Evolutionary conservation across 257 asterid species (phyloP).

Genomic region (Primulina tabacum): DNA sequence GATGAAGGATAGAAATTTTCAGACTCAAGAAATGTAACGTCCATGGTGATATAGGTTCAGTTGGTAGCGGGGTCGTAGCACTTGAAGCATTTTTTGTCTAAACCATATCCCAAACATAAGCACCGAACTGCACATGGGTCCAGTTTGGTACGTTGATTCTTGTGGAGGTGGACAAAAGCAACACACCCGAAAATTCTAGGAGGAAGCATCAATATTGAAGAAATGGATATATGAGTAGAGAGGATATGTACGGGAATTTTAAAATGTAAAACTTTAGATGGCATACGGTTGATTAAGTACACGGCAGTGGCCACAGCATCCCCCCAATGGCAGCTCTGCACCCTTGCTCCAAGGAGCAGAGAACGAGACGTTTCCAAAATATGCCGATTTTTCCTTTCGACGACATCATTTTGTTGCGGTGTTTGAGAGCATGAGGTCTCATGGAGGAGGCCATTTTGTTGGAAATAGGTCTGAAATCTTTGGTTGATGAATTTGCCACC

Average conservation of each 20-base stretch:
- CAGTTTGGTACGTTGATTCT: neutral
- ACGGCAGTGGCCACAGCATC: conserved; percentile 8
- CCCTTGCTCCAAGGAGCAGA: neutral
- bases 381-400: neutral
- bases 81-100: neutral
- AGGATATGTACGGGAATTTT: neutral
- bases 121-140: neutral
- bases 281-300: neutral
- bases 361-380: neutral
- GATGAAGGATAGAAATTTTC: neutral
- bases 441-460: no score
- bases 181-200: no score
- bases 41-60: neutral
- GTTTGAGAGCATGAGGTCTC: no score
- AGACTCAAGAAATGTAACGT: neutral
- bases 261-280: neutral
- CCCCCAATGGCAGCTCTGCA: neutral
- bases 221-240: no score
- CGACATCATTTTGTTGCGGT: neutral
- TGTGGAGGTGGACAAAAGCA: neutral
- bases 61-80: neutral
- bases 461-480: no score
- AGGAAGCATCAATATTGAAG: no score
- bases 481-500: no score
- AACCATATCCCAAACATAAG: neutral